Conservation (phyloP, 163 green algal genomes). For the Coccomyxa subellipsoidea region DNA sequence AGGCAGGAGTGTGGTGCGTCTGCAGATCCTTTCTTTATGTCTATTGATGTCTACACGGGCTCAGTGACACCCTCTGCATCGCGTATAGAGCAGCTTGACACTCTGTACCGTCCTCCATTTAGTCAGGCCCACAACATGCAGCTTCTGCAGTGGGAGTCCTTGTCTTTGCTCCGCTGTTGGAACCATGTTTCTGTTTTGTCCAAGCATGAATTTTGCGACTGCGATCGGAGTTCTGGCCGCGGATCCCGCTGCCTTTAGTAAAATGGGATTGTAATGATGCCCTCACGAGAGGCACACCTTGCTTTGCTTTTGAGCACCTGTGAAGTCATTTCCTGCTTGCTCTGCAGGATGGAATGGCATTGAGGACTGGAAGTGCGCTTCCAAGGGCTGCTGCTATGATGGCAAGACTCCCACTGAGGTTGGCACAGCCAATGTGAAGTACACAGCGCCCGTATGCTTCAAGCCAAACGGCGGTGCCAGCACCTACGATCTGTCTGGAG, state of each 20-base stretch:
- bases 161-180: background rate
- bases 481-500: background rate
- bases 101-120: background rate
- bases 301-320: background rate
- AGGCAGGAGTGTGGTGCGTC: background rate
- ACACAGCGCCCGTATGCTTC: background rate
- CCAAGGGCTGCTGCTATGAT: background rate
- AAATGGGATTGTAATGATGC: background rate
- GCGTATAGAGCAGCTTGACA: background rate
- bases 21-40: background rate
- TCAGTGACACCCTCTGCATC: no score
- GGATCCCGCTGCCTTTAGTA: no score
- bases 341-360: constrained; percentile 2
- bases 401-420: background rate
- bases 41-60: background rate
- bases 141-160: background rate
- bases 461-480: background rate
- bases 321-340: background rate
- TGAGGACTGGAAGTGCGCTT: constrained; percentile 1
- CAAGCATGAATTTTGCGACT: background rate
- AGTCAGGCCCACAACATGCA: background rate
- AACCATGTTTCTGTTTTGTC: background rate
- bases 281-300: background rate
- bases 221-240: background rate
- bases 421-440: background rate